These are phyloP conservation scores for Irpex sp. DNA, from an alignment of 1,284 basidiomycete species.

Conservation along the genomic window DNA sequence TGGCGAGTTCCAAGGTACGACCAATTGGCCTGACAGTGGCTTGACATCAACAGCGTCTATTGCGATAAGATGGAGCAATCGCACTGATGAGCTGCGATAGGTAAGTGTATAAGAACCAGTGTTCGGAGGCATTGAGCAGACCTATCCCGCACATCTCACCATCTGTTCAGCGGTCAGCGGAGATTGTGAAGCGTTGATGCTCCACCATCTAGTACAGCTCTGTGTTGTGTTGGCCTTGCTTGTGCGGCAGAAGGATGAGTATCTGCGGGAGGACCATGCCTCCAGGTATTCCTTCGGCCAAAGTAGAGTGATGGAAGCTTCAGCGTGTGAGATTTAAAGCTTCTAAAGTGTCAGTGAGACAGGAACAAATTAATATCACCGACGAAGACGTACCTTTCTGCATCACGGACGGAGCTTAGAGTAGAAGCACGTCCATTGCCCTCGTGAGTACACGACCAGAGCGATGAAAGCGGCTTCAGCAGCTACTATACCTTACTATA, in stretches of 20 bases:
- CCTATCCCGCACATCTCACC: background rate
- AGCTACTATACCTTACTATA: too few species aligned
- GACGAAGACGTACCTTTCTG: background rate
- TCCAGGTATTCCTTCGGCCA: background rate
- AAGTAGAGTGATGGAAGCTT: background rate
- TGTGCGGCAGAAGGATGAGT: background rate
- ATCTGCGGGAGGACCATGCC: background rate
- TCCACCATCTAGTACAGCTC: background rate
- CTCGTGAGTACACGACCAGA: background rate
- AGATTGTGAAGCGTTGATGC: background rate
- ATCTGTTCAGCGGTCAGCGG: background rate
- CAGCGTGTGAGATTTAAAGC: background rate
- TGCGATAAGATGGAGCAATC: slow-evolving; percentile 5
- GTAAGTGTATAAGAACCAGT: slow-evolving; percentile 9
- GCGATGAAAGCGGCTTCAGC: too few species aligned
- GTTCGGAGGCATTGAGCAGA: background rate
- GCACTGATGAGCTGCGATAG: slow-evolving; percentile 15
- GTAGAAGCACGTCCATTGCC: background rate
- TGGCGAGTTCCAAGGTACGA: background rate
- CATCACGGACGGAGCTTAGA: background rate
- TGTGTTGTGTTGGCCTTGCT: background rate
- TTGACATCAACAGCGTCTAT: background rate
- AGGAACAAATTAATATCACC: background rate
- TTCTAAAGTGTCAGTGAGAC: background rate
- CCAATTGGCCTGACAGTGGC: background rate